These are phyloP conservation scores for Liquidambar formosana DNA, from an alignment of 164 flowering plant genomes.

Conservation along the genomic window DNA sequence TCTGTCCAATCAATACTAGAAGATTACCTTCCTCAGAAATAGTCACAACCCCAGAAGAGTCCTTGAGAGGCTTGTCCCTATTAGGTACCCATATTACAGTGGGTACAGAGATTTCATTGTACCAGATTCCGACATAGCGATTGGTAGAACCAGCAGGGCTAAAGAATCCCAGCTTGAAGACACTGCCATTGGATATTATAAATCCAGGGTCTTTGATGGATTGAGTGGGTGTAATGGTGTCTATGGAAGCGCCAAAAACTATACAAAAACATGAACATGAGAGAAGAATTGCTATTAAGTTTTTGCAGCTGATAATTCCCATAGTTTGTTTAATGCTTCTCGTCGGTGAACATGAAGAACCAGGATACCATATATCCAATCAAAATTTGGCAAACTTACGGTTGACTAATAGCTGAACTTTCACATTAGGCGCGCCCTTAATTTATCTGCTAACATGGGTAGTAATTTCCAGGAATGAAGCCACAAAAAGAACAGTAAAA, in stretches of 20 bases:
- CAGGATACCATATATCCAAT: too few species aligned
- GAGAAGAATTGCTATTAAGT: not conserved
- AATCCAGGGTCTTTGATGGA: conserved; percentile 10
- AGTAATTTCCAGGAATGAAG: too few species aligned
- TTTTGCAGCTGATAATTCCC: not conserved
- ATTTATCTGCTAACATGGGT: too few species aligned
- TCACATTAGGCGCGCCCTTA: too few species aligned
- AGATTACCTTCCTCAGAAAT: conserved; percentile 33
- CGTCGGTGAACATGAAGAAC: too few species aligned
- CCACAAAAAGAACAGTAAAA: too few species aligned
- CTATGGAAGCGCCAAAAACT: conserved; percentile 7
- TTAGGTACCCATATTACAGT: conserved; percentile 48
- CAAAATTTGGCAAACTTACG: too few species aligned
- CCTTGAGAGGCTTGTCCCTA: conserved; percentile 33
- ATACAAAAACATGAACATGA: not conserved
- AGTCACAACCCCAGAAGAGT: conserved; percentile 25
- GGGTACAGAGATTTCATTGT: conserved; percentile 8
- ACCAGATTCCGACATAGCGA: conserved; percentile 42
- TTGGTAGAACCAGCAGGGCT: conserved; percentile 27
- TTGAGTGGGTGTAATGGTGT: conserved; percentile 8
- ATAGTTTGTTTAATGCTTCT: not conserved
- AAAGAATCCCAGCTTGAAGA: conserved; percentile 43
- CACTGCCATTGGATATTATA: conserved; percentile 11
- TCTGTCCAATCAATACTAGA: conserved; percentile 15
- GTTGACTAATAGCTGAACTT: too few species aligned